Base-by-base conservation (phyloP, 108 stramenopile genomes). In the Halocafeteria seosinensis region DNA sequence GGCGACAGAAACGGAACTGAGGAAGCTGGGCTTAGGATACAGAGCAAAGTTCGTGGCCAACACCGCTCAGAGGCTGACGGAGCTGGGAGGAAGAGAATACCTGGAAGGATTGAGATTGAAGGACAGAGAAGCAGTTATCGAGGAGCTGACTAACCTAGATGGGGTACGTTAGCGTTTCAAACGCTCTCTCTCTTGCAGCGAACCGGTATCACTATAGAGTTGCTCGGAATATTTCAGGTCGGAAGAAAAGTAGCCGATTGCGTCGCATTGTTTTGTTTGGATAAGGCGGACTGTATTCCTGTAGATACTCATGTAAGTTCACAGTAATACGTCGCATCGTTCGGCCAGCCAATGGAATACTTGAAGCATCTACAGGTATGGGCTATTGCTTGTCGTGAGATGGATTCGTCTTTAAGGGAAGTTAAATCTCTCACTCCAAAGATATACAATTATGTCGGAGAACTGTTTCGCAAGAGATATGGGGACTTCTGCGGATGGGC, bases 241-340 rank as follows among this genome's bases (percentile, higher is more conserved):
- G 94, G 94, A 0, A 74, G 74, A n/a, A 93, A 98, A 63, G 94
- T 99, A 0, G 98, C 98, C 12, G 98, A 99, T 69, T 99, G 98
- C 70, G 85, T 99, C 4, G 91, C 94, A 17, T 84, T 99, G 0
- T 99, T 99, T 69, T 88, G 87, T 21, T 63, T 95, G 23, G 85
- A 84, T 51, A 84, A 88, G 60, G 60, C 73, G 21, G 82, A 83
- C 25, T 80, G 87, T 27, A 91, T 99, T 34, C 94, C 97, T 1
- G 94, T 95, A 4, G 94, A 95, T 67, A 83, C 85, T 8, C 91
- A 95, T 66, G 94, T n/a, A n/a, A n/a, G n/a, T n/a, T n/a, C n/a
- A n/a, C n/a, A n/a, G n/a, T n/a, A n/a, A n/a, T n/a, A n/a, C n/a
- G n/a, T n/a, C n/a, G n/a, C n/a, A n/a, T n/a, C n/a, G n/a, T n/a